Conservation (phyloP, 2,329 filamentous ascomycete genomes). For the Aquanectria penicillioides region DNA sequence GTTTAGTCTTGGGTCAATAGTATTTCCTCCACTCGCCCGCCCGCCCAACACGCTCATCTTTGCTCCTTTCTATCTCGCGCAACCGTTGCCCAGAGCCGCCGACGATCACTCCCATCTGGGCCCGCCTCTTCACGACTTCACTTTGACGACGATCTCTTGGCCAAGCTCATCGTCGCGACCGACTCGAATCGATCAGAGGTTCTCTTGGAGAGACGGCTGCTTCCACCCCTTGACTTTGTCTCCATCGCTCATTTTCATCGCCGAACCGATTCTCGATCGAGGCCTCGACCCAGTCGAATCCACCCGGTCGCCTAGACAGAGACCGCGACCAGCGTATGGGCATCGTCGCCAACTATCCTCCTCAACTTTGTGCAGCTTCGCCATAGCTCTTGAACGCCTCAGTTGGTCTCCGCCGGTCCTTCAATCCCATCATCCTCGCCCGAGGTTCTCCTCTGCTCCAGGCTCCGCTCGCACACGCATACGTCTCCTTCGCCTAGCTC, state of each 20-base stretch:
- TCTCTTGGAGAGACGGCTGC: constrained; percentile 17
- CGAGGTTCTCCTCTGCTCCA: not conserved
- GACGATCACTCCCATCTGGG: constrained; percentile 39
- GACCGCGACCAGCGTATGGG: constrained; percentile 18
- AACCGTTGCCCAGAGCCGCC: constrained; percentile 34
- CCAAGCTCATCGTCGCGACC: constrained; percentile 18
- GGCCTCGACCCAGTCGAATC: constrained; percentile 14
- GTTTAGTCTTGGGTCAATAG: not conserved
- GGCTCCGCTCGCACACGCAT: constrained; percentile 6
- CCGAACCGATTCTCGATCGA: not conserved
- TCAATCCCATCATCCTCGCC: constrained; percentile 21
- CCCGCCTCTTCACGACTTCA: constrained; percentile 28
- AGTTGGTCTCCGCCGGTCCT: constrained; percentile 29
- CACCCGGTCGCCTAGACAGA: constrained; percentile 7
- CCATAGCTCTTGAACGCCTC: constrained; percentile 24
- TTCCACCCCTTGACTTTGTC: constrained; percentile 18
- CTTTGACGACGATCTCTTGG: constrained; percentile 28
- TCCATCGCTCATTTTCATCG: constrained; percentile 1
- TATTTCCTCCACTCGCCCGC: constrained; percentile 21
- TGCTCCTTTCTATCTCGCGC: constrained; percentile 30
- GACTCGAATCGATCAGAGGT: not conserved
- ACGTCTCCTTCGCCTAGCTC: constrained; percentile 25
- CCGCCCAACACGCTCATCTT: constrained; percentile 22
- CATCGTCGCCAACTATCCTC: constrained; percentile 10
- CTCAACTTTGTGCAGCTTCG: constrained; percentile 17